Conservation (phyloP, 805 yeast species). For the Alloascoidea hylecoeti region DNA sequence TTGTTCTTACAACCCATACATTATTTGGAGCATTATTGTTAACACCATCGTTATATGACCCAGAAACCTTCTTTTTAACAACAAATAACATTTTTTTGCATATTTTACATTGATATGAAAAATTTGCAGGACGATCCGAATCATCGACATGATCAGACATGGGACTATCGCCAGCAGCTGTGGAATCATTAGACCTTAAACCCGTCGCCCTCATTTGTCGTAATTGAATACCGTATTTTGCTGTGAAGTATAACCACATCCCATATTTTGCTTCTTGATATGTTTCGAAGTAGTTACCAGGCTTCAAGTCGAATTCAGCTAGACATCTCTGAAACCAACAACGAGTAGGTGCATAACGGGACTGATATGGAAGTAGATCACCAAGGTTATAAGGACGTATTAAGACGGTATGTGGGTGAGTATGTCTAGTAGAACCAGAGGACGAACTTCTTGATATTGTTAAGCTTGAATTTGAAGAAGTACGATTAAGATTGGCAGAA, state of each 20-base stretch:
- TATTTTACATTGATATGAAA: conserved; percentile 29
- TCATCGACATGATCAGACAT: conserved; percentile 26
- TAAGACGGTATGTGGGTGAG: no score
- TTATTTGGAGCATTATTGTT: background rate
- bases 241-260: background rate
- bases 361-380: no score
- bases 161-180: background rate
- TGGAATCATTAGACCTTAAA: no score
- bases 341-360: no score
- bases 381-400: no score
- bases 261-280: conserved; percentile 1
- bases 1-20: background rate
- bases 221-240: background rate
- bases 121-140: conserved; percentile 32
- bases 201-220: conserved; percentile 1
- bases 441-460: no score
- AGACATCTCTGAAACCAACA: background rate
- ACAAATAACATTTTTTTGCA: conserved; percentile 9
- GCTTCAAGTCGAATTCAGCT: background rate
- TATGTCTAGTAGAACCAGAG: no score
- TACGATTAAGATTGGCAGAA: no score
- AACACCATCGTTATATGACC: background rate
- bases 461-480: no score
- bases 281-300: background rate
- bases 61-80: background rate